phyloP scores from a whole-genome alignment of 31 red algal genomes.

The Asparagopsis taxiformis region DNA sequence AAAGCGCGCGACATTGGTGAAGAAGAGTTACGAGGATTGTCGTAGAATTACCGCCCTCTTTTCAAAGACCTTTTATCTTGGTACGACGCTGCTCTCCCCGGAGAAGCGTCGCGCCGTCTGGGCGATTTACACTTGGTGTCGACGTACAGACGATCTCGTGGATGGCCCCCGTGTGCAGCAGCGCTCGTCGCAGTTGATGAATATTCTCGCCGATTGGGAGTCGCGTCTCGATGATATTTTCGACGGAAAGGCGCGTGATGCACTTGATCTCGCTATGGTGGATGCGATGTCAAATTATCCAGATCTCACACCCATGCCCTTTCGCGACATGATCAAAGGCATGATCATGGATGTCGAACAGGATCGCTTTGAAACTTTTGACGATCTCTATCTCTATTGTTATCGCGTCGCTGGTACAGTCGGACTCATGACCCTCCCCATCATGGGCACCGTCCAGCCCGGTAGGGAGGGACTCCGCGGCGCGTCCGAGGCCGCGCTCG shows the following conservation, averaged over 20 bases:
- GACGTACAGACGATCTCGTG: slow-evolving; percentile 95
- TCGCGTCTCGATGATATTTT: slow-evolving; percentile 69
- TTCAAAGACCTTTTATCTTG: slow-evolving; percentile 98
- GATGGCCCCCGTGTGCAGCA: slow-evolving; percentile 90
- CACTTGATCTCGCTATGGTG: slow-evolving; percentile 82
- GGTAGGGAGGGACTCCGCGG: slow-evolving; percentile 56
- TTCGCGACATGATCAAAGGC: slow-evolving; percentile 96
- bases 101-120: slow-evolving; percentile 88
- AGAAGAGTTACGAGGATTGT: slow-evolving; percentile 84
- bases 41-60: slow-evolving; percentile 89
- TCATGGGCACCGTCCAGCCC: slow-evolving; percentile 78
- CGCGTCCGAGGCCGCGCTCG: slow-evolving; percentile 79
- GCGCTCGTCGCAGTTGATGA: slow-evolving; percentile 29
- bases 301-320: slow-evolving; percentile 64
- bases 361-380: slow-evolving; percentile 83
- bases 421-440: slow-evolving; percentile 94
- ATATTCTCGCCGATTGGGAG: slow-evolving; percentile 75
- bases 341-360: slow-evolving; percentile 98
- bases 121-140: slow-evolving; percentile 99
- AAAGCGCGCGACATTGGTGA: slow-evolving; percentile 47
- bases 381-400: slow-evolving; percentile 97
- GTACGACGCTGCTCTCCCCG: slow-evolving; percentile 76
- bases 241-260: slow-evolving; percentile 63
- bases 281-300: slow-evolving; percentile 72
- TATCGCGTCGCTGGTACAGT: slow-evolving; percentile 98